Percentiles rank a stretch among this genome's conserved stretches.
These are phyloP conservation scores for Colletotrichum zoysiae DNA, from an alignment of 2,329 filamentous ascomycete genomes.

Conservation along the genomic window DNA sequence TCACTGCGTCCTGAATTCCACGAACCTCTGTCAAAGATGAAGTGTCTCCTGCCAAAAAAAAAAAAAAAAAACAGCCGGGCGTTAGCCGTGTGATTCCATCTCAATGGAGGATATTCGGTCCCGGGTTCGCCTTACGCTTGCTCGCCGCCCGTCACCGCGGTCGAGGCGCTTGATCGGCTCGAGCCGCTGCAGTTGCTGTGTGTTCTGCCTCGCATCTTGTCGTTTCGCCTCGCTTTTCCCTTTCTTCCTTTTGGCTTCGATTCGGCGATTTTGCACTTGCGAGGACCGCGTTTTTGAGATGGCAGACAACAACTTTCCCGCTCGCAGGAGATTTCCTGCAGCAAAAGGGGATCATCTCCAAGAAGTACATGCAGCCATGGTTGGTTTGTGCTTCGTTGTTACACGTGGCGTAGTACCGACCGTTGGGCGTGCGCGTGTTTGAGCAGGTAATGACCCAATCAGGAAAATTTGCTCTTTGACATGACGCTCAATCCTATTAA, in stretches of 20 bases:
- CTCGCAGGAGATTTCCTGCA: not conserved
- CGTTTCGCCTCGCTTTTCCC: not conserved
- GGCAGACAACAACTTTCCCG: not conserved
- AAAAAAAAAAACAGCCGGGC: not conserved
- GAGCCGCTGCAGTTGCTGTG: slow-evolving; percentile 36
- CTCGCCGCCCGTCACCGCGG: not conserved
- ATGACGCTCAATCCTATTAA: not conserved
- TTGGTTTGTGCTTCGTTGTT: not conserved
- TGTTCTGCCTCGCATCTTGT: slow-evolving; percentile 33
- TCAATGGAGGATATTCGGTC: not conserved
- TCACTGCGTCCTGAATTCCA: not conserved
- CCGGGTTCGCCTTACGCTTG: slow-evolving; percentile 16
- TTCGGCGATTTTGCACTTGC: not conserved
- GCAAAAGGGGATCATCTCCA: not conserved
- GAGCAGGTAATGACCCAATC: slow-evolving; percentile 39
- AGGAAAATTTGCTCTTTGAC: slow-evolving; percentile 8
- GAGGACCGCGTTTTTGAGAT: not conserved
- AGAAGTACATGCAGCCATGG: not conserved
- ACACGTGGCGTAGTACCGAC: not conserved
- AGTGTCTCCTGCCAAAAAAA: slow-evolving; percentile 19
- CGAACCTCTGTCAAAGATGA: slow-evolving; percentile 40
- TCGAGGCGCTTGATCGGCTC: slow-evolving; percentile 27
- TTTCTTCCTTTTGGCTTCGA: not conserved
- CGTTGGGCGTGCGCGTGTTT: slow-evolving; percentile 33
- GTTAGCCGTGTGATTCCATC: slow-evolving; percentile 4